Evolutionary conservation across 306 rosid species (phyloP).

Genomic region (Vachellia pachyceras): DNA sequence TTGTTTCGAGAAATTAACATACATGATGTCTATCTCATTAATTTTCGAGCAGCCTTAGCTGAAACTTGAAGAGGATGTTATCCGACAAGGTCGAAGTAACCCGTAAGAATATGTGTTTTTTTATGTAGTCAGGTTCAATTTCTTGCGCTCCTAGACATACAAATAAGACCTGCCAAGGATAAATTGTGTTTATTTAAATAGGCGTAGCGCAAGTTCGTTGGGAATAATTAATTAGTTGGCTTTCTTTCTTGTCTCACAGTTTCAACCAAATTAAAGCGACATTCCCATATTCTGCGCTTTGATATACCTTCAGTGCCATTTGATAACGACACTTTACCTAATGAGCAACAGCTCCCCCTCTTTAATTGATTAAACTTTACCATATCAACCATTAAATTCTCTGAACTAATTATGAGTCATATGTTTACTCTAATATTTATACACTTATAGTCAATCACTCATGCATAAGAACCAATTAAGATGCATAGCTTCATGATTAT

Average conservation of each 20-base stretch:
- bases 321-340: constrained; percentile 50
- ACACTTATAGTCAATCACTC: constrained; percentile 4
- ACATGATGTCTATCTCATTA: no score
- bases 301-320: constrained; percentile 29
- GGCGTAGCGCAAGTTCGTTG: constrained; percentile 45
- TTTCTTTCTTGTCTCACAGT: constrained; percentile 41
- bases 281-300: constrained; percentile 25
- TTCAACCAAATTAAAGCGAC: constrained; percentile 34
- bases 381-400: constrained; percentile 1
- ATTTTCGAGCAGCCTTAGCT: constrained; percentile 7
- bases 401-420: constrained; percentile 1
- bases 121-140: constrained; percentile 30
- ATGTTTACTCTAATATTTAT: constrained; percentile 14
- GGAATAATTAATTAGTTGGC: constrained; percentile 18
- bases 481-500: background rate
- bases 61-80: constrained; percentile 11
- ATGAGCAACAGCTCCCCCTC: constrained; percentile 27
- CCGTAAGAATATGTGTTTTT: constrained; percentile 32
- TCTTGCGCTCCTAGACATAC: constrained; percentile 32
- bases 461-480: constrained; percentile 9
- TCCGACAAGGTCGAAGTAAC: constrained; percentile 46
- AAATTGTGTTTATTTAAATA: background rate
- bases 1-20: background rate
- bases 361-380: constrained; percentile 15
- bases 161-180: constrained; percentile 22